Percentiles rank a stretch among this genome's conserved stretches.
Evolutionary conservation across 257 asterid genomes (phyloP).

Genomic region (Petunia axillaris): DNA sequence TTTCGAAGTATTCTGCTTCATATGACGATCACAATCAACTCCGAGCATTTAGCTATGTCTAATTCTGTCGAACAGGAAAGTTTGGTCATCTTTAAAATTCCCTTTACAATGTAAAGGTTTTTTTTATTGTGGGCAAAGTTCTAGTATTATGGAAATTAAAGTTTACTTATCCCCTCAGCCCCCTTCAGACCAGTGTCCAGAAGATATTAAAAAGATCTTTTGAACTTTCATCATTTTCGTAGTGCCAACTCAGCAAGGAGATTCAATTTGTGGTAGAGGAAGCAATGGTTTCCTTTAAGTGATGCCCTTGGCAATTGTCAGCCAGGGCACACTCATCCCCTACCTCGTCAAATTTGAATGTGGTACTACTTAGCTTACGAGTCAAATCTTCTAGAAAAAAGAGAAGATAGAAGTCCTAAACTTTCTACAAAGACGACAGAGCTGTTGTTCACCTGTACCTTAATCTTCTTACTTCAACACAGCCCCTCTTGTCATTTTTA

Average conservation of each 20-base stretch:
- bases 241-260: constrained; percentile 6
- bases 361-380: too few relatives aligned
- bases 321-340: background rate
- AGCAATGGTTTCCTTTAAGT: background rate
- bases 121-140: background rate
- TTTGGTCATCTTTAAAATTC: background rate
- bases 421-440: background rate
- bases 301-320: background rate
- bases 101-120: background rate
- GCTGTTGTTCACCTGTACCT: background rate
- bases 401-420: too few relatives aligned
- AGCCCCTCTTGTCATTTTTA: background rate
- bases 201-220: background rate
- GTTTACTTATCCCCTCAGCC: background rate
- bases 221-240: background rate
- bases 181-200: background rate
- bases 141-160: background rate
- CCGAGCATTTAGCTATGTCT: background rate
- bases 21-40: constrained; percentile 2
- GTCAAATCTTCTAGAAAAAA: too few relatives aligned
- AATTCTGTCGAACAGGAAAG: background rate
- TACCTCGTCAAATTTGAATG: background rate
- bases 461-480: background rate
- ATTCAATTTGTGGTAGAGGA: background rate
- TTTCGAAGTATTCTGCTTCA: background rate